phyloP scores from a whole-genome alignment of 257 asterid genomes.

The Rehmannia glutinosa region DNA sequence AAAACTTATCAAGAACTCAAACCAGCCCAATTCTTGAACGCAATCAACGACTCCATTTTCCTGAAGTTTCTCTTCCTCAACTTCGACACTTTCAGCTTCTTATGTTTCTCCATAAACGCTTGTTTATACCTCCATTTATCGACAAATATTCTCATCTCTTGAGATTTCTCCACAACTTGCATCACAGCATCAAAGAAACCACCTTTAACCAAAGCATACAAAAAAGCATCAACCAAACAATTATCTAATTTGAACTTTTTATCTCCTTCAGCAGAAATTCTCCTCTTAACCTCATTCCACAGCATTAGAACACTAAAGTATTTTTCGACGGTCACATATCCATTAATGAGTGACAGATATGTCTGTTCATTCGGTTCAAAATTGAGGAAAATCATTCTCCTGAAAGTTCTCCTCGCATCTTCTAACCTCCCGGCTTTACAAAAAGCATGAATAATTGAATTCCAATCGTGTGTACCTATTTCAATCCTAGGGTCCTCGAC shows the following conservation, averaged over 20 bases:
- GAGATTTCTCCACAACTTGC: conserved; percentile 86
- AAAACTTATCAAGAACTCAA: conserved; percentile 47
- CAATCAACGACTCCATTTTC: conserved; percentile 81
- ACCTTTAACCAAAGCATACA: conserved; percentile 86
- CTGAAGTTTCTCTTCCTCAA: conserved; percentile 59
- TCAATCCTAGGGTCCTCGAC: conserved; percentile 82
- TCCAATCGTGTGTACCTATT: conserved; percentile 93
- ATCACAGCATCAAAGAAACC: conserved; percentile 97
- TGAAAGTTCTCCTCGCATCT: conserved; percentile 75
- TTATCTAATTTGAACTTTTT: conserved; percentile 41
- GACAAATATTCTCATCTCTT: conserved; percentile 69
- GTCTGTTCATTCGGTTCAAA: conserved; percentile 91
- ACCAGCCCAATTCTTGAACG: conserved; percentile 97
- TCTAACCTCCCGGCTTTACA: conserved; percentile 85
- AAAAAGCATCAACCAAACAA: conserved; percentile 72
- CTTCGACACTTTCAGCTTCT: conserved; percentile 73
- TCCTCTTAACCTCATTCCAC: conserved; percentile 90
- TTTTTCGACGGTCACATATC: conserved; percentile 58
- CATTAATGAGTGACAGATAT: conserved; percentile 77
- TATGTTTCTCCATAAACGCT: conserved; percentile 96
- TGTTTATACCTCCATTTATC: conserved; percentile 98
- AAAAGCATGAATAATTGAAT: conserved; percentile 89
- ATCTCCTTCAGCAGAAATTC: conserved; percentile 48
- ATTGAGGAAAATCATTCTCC: conserved; percentile 84
- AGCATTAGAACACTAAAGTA: conserved; percentile 82